These are phyloP conservation scores for Phytophthora boehmeriae DNA, from an alignment of 352 stramenopile genomes.

Conservation along the genomic window DNA sequence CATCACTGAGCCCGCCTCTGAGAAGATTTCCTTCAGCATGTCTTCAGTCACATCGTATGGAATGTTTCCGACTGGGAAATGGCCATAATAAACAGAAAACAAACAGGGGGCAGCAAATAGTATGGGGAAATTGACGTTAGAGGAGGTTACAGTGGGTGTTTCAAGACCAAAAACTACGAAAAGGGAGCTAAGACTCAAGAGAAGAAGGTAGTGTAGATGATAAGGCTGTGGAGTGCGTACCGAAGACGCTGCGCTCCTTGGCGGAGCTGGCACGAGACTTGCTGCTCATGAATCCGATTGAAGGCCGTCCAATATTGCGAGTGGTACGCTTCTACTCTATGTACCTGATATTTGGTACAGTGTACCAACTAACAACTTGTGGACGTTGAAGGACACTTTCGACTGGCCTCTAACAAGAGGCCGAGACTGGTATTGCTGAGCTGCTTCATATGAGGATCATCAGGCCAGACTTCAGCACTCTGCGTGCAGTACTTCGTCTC, in stretches of 20 bases:
- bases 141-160: background rate
- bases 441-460: no score
- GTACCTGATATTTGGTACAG: no score
- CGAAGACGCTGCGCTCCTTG: constrained; percentile 89
- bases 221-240: constrained; percentile 39
- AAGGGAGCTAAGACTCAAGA: constrained; percentile 2
- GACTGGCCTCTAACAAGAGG: no score
- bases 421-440: no score
- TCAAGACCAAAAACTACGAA: background rate
- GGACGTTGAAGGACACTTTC: no score
- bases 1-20: constrained; percentile 77
- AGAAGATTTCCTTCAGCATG: constrained; percentile 89
- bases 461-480: no score
- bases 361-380: background rate
- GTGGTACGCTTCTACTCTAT: no score
- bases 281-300: constrained; percentile 29
- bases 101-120: constrained; percentile 4
- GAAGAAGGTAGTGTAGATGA: constrained; percentile 10
- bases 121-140: constrained; percentile 16
- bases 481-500: no score
- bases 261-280: constrained; percentile 67
- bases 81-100: constrained; percentile 14
- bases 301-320: background rate
- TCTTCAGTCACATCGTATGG: constrained; percentile 90
- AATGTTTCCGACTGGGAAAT: constrained; percentile 81